These are phyloP conservation scores for Aspergillus puulaauensis DNA, from an alignment of 2,329 filamentous ascomycete genomes.

Conservation along the genomic window DNA sequence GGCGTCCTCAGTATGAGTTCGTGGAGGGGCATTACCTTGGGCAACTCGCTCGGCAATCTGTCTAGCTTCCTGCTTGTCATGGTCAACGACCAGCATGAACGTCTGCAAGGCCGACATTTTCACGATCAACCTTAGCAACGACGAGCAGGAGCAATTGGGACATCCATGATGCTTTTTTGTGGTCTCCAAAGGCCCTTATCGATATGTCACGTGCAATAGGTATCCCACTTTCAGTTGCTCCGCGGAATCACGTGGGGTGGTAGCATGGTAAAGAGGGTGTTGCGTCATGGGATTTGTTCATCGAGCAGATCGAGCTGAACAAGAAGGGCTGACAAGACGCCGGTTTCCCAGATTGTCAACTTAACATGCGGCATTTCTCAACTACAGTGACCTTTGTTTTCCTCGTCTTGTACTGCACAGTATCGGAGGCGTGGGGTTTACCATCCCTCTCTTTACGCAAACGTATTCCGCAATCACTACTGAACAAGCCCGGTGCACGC, in stretches of 20 bases:
- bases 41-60: constrained; percentile 46
- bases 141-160: constrained; percentile 13
- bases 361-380: constrained; percentile 14
- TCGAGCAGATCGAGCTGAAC: background rate
- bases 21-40: constrained; percentile 35
- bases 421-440: constrained; percentile 14
- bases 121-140: constrained; percentile 11
- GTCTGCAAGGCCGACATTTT: constrained; percentile 50
- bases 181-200: constrained; percentile 22
- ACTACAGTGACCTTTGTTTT: constrained; percentile 1
- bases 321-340: background rate
- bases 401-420: constrained; percentile 12
- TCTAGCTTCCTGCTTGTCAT: constrained; percentile 46
- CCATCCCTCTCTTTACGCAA: constrained; percentile 19
- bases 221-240: constrained; percentile 8
- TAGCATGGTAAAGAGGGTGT: constrained; percentile 2
- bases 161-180: constrained; percentile 23
- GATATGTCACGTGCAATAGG: constrained; percentile 21
- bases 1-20: constrained; percentile 6
- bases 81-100: constrained; percentile 49
- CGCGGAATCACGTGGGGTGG: constrained; percentile 15
- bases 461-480: constrained; percentile 19
- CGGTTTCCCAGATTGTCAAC: background rate
- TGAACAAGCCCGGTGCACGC: constrained; percentile 16
- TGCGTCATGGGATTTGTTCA: constrained; percentile 21